Evolutionary conservation across 1,284 basidiomycete species (phyloP), one percentile per base, ranked within the genome.

Genomic region (Porodaedalea pini): DNA sequence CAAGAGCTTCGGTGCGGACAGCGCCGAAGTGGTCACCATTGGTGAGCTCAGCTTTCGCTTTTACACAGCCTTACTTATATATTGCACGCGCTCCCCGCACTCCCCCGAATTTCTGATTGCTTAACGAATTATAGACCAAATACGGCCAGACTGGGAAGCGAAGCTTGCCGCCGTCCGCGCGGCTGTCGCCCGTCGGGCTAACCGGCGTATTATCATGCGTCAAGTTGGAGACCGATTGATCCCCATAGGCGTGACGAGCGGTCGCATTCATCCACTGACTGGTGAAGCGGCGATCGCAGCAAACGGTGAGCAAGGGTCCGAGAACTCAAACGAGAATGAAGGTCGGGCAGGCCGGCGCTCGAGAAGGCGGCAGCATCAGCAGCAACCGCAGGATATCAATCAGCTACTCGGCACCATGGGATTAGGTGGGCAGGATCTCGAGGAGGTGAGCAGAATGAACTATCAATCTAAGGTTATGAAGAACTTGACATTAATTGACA

Each of bases 221-320:
- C 94, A 98, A 71, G 94, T 98, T 21, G 97, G 97, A 45, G 97
- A 98, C 70, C 83, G 94, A 15, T 85, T 99, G 45, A 92, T 99
- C 55, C 96, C 96, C 21, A 91, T 99, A 34, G 96, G 96, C 25
- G 92, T 98, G 61, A 96, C 94, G 41, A 89, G 86, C 69, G 80
- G 90, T 63, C 78, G 88, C 37, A 78, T 91, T 59, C 88, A 90
- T 66, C 71, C 86, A 43, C 70, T 90, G 62, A 44, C 61, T 54
- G 48, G 67, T 49, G 60, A 59, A 39, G 49, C 43, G 27, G 77
- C 73, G 48, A 72, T 82, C 10, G 74, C 82, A 51, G 85, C 86
- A 62, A 81, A 77, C 27, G 73, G 68, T 31, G 72, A 73, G 49
- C 72, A 73, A 7, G 75, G 73, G 31, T 56, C 64, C 36, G 65